Conservation (phyloP, 306 rosid species). For the Oemleria cerasiformis region DNA sequence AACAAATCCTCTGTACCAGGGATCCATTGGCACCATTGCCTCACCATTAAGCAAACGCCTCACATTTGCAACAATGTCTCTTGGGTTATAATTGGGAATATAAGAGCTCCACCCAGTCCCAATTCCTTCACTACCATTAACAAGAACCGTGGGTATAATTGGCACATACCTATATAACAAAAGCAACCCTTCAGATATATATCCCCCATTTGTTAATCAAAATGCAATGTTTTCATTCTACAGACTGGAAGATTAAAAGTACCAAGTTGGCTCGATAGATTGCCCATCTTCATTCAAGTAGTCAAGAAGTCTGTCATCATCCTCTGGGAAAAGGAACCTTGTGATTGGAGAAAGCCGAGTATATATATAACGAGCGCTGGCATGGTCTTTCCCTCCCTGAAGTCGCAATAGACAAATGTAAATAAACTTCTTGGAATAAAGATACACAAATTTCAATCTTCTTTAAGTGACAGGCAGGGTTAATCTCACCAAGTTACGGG, state of each 20-base stretch:
- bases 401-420: constrained; percentile 6
- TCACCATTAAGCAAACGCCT: constrained; percentile 64
- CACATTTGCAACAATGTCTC: constrained; percentile 76
- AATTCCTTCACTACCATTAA: constrained; percentile 94
- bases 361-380: constrained; percentile 77
- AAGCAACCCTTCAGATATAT: constrained; percentile 3
- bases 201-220: not conserved
- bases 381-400: constrained; percentile 96
- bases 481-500: constrained; percentile 65
- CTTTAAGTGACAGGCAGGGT: not conserved
- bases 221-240: not conserved
- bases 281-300: constrained; percentile 90
- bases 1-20: constrained; percentile 89
- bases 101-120: constrained; percentile 94
- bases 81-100: constrained; percentile 88
- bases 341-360: constrained; percentile 59
- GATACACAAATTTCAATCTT: not conserved
- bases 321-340: constrained; percentile 68
- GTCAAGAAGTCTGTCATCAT: constrained; percentile 84
- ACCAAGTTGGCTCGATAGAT: constrained; percentile 86
- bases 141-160: constrained; percentile 81
- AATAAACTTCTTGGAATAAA: not conserved
- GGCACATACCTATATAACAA: constrained; percentile 67
- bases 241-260: constrained; percentile 12
- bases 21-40: constrained; percentile 76